These are phyloP conservation scores for Mangifera indica DNA, from an alignment of 345 rosid genomes.

Conservation along the genomic window DNA sequence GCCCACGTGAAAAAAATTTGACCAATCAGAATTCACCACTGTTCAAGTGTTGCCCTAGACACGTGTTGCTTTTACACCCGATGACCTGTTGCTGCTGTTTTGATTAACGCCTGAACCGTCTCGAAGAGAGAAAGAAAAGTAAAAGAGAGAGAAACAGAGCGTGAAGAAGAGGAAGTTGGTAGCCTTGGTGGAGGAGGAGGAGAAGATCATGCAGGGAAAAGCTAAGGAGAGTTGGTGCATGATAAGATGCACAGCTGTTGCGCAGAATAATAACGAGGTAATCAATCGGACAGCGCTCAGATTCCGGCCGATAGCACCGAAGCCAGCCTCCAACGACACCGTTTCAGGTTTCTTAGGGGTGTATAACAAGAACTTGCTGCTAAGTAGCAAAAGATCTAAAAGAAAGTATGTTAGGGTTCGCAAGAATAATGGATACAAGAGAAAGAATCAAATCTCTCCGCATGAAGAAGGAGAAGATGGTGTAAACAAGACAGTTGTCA, in stretches of 20 bases:
- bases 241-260: conserved; percentile 10
- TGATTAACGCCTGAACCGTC: conserved; percentile 19
- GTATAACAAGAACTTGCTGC: conserved; percentile 9
- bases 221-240: conserved; percentile 14
- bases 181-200: neutral
- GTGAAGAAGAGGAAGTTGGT: neutral
- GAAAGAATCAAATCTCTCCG: neutral
- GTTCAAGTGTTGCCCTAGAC: conserved; percentile 11
- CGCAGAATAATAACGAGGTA: conserved; percentile 19
- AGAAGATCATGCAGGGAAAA: conserved; percentile 1
- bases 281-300: conserved; percentile 26
- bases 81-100: neutral
- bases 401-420: conserved; percentile 43
- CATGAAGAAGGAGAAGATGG: conserved; percentile 3
- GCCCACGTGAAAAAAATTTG: neutral
- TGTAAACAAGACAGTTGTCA: conserved; percentile 10
- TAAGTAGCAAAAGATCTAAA: conserved; percentile 15
- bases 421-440: conserved; percentile 17
- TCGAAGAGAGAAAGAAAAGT: neutral
- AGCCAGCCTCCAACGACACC: conserved; percentile 19
- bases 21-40: conserved; percentile 20
- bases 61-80: conserved; percentile 17
- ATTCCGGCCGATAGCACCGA: conserved; percentile 38
- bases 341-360: conserved; percentile 9
- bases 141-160: neutral